Percentiles rank a stretch among this genome's conserved stretches.
These are phyloP conservation scores for Rossbeevera mucosa DNA, from an alignment of 768 basidiomycete species.

Conservation along the genomic window DNA sequence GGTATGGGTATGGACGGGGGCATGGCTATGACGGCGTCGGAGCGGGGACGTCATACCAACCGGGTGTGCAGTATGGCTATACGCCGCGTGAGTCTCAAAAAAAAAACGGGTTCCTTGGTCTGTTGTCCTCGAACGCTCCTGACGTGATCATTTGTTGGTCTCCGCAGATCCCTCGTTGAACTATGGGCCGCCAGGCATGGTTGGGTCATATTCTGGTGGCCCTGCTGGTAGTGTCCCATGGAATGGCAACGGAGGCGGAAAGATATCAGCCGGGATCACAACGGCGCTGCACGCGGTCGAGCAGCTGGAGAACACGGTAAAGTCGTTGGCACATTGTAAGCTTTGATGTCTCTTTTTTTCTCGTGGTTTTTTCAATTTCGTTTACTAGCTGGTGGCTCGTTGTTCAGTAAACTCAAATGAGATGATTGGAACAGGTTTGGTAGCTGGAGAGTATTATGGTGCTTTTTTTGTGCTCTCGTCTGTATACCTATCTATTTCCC, in stretches of 20 bases:
- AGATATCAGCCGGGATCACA: constrained; percentile 21
- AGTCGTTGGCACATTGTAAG: constrained; percentile 50
- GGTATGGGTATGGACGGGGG: not conserved
- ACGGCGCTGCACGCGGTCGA: constrained; percentile 49
- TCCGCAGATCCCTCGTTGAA: not conserved
- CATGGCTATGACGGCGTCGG: not conserved
- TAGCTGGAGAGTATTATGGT: not conserved
- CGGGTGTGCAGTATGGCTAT: constrained; percentile 9
- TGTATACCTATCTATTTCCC: too few relatives aligned
- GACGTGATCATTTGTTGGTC: not conserved
- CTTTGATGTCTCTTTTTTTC: constrained; percentile 13
- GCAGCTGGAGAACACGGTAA: constrained; percentile 47
- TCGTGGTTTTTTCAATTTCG: not conserved
- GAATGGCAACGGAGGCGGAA: not conserved
- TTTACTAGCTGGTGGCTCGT: not conserved
- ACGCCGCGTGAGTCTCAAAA: constrained; percentile 34
- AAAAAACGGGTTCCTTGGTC: not conserved
- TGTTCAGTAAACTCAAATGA: constrained; percentile 9
- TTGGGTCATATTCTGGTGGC: not conserved
- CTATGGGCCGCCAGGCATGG: constrained; percentile 1
- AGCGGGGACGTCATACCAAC: not conserved
- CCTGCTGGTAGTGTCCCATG: not conserved
- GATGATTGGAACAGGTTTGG: not conserved
- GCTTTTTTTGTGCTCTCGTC: too few relatives aligned
- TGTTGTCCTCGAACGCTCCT: not conserved